Evolutionary conservation across 768 basidiomycete genomes (phyloP), one percentile per base, ranked within the genome.

Genomic region (Pleurotus ostreatus): DNA sequence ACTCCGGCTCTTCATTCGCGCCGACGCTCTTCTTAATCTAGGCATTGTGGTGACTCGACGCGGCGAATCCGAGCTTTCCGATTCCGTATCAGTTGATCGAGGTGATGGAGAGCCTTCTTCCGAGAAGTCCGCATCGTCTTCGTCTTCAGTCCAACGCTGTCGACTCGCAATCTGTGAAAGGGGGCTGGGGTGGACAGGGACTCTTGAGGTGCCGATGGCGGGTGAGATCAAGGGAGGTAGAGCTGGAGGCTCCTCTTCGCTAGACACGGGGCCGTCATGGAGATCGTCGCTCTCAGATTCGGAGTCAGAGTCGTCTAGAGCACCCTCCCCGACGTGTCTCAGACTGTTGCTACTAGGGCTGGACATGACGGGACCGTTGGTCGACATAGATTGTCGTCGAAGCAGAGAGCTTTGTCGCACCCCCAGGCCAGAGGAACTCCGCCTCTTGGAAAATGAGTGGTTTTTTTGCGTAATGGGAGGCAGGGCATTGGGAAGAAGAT

Each of bases 221-320:
- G 78, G 75, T 4, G 78, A 75, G 38, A 69, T 56, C 0, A 71
- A 59, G 4, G 70, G 49, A 34, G 30, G 30, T 11, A 34, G 30
- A 34, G 30, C 3, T 55, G 57, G 57, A 30, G 49, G 39, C 58
- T 79, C 72, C 53, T 76, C 70, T 46, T 72, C 74, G 61, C 74
- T 73, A 6, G 66, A 73, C 47, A 63, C 65, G 4, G 61, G 66
- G 53, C 59, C 69, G 51, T 59, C 64, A 20, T 70, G 71, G n/a
- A 62, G 63, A 8, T 68, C 72, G 25, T 69, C 76, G 5, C 66
- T 69, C 41, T 65, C 74, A 56, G 68, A 78, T 1, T 79, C 80
- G 1, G 88, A 88, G 70, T 90, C 89, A 0, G 88, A 90, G 63
- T 90, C 88, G 57, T 88, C 86, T 3, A 92, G 69, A 1, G 85